Conservation (phyloP, 106 monocot species). For the Allium sativum region DNA sequence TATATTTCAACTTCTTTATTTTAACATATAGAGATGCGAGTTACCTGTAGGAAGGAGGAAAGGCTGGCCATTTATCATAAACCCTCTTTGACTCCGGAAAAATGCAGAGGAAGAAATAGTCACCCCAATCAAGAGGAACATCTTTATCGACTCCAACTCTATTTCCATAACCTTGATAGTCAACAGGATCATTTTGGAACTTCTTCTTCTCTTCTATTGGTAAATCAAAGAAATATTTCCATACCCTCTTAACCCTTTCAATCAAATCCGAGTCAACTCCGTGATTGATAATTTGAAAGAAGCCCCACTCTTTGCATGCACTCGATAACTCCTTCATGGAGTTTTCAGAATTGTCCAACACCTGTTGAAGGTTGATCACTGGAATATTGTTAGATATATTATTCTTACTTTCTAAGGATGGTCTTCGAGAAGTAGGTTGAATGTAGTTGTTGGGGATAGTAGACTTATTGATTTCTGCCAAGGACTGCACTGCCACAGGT, state of each 20-base stretch:
- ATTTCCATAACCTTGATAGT: conserved; percentile 34
- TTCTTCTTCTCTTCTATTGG: conserved; percentile 27
- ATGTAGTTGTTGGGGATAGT: conserved; percentile 46
- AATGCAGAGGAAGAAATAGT: conserved; percentile 26
- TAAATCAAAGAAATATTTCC: conserved; percentile 25
- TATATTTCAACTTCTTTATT: neutral
- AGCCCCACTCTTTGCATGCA: conserved; percentile 38
- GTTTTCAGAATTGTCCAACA: neutral
- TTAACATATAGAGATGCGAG: neutral
- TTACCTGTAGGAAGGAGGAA: conserved; percentile 19
- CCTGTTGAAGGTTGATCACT: conserved; percentile 25
- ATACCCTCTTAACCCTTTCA: conserved; percentile 8
- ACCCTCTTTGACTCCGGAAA: conserved; percentile 4
- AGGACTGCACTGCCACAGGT: conserved; percentile 46
- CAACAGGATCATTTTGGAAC: conserved; percentile 16
- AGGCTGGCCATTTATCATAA: conserved; percentile 22
- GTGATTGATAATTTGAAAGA: conserved; percentile 35
- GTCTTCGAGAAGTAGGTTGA: conserved; percentile 37
- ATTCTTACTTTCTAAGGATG: neutral
- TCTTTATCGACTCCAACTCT: conserved; percentile 28
- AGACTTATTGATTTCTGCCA: conserved; percentile 24
- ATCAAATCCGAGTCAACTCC: conserved; percentile 13
- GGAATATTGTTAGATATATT: conserved; percentile 18
- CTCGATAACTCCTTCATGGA: conserved; percentile 15
- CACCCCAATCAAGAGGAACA: conserved; percentile 32